Percentiles rank a stretch among this genome's conserved stretches.
Evolutionary conservation across 352 stramenopile species (phyloP).

Genomic region (Pilasporangium apinafurcum): DNA sequence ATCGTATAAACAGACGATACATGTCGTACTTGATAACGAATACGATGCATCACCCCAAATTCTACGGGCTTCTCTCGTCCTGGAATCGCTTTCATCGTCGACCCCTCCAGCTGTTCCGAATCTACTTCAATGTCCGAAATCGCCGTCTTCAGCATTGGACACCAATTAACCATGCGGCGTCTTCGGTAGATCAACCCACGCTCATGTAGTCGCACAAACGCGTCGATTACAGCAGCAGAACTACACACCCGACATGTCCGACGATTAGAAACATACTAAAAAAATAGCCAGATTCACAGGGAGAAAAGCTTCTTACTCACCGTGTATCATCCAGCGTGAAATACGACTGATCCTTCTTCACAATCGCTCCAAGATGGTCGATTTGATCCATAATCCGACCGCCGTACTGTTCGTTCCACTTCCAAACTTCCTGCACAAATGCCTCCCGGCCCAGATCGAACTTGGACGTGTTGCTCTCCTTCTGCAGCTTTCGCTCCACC

Average conservation of each 20-base stretch:
- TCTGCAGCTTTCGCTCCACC: constrained; percentile 98
- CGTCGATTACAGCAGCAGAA: constrained; percentile 45
- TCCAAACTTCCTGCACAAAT: constrained; percentile 96
- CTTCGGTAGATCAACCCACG: constrained; percentile 96
- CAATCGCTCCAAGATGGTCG: constrained; percentile 87
- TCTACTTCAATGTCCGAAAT: constrained; percentile 98
- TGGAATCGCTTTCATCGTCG: constrained; percentile 64
- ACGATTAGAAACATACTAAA: neutral
- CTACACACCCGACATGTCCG: no score
- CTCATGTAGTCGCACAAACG: constrained; percentile 91
- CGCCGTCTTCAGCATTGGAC: constrained; percentile 91
- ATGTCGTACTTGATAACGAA: constrained; percentile 55
- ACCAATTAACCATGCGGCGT: constrained; percentile 98
- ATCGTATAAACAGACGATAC: no score
- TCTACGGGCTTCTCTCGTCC: constrained; percentile 69
- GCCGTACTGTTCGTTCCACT: constrained; percentile 98
- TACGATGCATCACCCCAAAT: constrained; percentile 82
- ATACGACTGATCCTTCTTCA: constrained; percentile 95
- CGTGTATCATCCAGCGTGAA: constrained; percentile 98
- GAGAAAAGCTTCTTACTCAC: constrained; percentile 86
- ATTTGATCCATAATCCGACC: constrained; percentile 95
- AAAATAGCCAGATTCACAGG: constrained; percentile 13
- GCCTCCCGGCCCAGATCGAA: constrained; percentile 96
- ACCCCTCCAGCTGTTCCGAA: constrained; percentile 92
- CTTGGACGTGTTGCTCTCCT: constrained; percentile 84